Base-by-base conservation (phyloP, 2,329 filamentous ascomycete genomes). In the Dactylellina drechsleri region DNA sequence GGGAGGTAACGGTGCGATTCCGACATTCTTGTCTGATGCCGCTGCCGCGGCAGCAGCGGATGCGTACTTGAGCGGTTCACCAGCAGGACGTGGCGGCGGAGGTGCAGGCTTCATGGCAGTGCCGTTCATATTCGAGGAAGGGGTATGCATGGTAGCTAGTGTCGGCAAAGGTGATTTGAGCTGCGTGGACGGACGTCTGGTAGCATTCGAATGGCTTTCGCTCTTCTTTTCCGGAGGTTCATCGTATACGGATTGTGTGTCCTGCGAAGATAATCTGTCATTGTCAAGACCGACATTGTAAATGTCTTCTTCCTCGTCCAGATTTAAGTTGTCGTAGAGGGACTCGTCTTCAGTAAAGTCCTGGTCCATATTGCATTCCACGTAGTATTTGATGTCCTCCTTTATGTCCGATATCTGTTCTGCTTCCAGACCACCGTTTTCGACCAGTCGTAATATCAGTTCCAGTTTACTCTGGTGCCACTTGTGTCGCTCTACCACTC, bases 391-490 rank as follows among this genome's bases (percentile, higher is more conserved):
- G 82, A 99, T 98, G 81, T 89, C 90, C 79, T 98, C 94, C 82
- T 97, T 92, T 64, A 98, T 85, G 1, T 95, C 92, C 77, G 88
- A 90, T 78, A 99, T 93, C 81, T 95, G 90, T 4, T 93, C 91
- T 18, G 90, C 87, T 70, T 98, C 94, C 78, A 98, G 88, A 77
- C 90, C 92, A 68, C 93, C 94, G 80, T 99, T 99, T 81, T 98
- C 93, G 78, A 99, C 84, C 28, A 92, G 92, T 78, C 95, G 89
- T 79, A 94, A 88, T 80, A 98, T 89, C 71, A 98, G 86, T 83
- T 99, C 95, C 77, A 99, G 86, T 81, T 96, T 97, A 77, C 89
- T 88, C 81, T 96, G 91, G 81, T 99, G 95, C 91, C 92, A 98
- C 83, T 97, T 97, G 85, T 98, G 94, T 79, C 91, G 89, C 82